Conservation (phyloP, 306 rosid genomes). For the Sechiopsis laciniata region DNA sequence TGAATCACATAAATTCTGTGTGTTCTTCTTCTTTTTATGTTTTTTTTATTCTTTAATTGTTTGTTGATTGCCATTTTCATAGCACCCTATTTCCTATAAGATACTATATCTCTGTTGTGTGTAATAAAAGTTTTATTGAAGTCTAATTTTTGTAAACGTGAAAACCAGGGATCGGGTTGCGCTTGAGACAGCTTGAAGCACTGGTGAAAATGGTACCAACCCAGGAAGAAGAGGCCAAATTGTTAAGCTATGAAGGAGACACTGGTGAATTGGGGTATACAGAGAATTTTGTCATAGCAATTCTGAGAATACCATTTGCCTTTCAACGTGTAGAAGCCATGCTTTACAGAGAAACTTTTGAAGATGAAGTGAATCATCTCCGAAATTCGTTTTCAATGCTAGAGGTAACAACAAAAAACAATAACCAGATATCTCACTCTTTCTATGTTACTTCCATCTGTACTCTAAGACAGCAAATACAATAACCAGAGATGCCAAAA, state of each 20-base stretch:
- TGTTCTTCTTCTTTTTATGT: no score
- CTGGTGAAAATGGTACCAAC: slow-evolving; percentile 82
- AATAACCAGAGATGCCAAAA: neutral
- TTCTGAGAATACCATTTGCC: slow-evolving; percentile 63
- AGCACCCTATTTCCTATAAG: neutral
- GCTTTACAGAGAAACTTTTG: slow-evolving; percentile 86
- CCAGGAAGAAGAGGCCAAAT: slow-evolving; percentile 75
- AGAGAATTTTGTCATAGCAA: slow-evolving; percentile 62
- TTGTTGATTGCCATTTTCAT: no score
- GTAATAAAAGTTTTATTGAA: neutral
- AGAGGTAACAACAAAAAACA: slow-evolving; percentile 47
- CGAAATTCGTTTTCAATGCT: slow-evolving; percentile 82
- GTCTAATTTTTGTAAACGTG: neutral
- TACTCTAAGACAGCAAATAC: neutral
- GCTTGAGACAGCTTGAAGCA: slow-evolving; percentile 80
- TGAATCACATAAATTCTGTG: no score
- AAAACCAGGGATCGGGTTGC: slow-evolving; percentile 63
- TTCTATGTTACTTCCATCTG: neutral
- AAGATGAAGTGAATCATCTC: slow-evolving; percentile 88
- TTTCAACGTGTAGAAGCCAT: slow-evolving; percentile 72
- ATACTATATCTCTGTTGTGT: neutral
- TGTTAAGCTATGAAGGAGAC: slow-evolving; percentile 63
- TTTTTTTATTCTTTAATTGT: no score
- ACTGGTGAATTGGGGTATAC: slow-evolving; percentile 78
- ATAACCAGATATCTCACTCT: neutral